A percentile compares a stretch with the other conserved stretches of the same genome.
phyloP scores from a whole-genome alignment of 2,329 filamentous ascomycete genomes.

The Colletotrichum limetticola region DNA sequence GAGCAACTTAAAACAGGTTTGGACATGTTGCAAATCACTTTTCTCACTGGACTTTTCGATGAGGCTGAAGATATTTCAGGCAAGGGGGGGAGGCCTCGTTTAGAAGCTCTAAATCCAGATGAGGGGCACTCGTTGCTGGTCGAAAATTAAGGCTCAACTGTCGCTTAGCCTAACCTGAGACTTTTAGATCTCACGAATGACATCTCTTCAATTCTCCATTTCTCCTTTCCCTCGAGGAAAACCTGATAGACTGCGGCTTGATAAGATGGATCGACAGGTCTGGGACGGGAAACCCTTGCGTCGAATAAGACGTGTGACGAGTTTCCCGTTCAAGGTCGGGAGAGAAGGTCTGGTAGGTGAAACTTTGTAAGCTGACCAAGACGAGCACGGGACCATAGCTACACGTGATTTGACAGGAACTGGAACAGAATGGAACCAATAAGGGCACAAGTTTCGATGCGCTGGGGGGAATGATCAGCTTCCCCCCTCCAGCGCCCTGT shows the following conservation, averaged over 20 bases:
- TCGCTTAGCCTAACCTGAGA: no score
- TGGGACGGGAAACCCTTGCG: background rate
- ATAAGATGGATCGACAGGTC: constrained; percentile 13
- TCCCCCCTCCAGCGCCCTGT: constrained; percentile 17
- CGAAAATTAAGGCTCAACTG: no score
- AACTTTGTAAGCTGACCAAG: background rate
- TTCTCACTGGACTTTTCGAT: no score
- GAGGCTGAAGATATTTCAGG: no score
- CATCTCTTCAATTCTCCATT: no score
- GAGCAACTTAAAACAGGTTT: no score
- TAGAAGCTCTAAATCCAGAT: no score
- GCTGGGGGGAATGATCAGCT: background rate
- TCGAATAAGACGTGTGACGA: constrained; percentile 11
- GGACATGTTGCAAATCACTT: no score
- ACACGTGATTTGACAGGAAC: background rate
- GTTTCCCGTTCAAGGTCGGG: background rate
- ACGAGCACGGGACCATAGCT: background rate
- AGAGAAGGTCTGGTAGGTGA: background rate
- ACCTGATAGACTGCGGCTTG: background rate
- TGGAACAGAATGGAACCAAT: constrained; percentile 10
- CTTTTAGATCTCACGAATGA: no score
- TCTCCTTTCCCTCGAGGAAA: background rate
- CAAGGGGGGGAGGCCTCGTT: no score
- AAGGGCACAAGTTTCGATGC: background rate
- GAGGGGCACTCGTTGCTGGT: no score